Evolutionary conservation across 768 basidiomycete species (phyloP).

Genomic region (Serendipita indica): DNA sequence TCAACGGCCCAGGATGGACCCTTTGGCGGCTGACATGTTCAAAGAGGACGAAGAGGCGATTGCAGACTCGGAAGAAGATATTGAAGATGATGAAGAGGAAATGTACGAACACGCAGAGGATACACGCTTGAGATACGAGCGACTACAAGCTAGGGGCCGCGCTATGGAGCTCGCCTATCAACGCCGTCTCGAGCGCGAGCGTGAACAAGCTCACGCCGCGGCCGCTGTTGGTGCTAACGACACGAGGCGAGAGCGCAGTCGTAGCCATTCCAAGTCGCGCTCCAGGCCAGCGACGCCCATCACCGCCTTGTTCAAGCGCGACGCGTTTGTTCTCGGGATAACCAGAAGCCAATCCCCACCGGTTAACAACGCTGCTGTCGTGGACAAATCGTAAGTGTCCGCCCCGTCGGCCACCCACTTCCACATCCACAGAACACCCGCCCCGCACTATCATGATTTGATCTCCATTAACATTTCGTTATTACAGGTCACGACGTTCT

Average conservation of each 20-base stretch:
- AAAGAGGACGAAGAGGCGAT: neutral
- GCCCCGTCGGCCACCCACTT: neutral
- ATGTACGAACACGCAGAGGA: slow-evolving; percentile 1
- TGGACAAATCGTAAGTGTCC: neutral
- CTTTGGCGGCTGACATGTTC: too few relatives aligned
- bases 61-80: neutral
- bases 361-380: neutral
- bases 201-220: neutral
- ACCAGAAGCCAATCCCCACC: neutral
- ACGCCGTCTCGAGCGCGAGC: neutral
- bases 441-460: neutral
- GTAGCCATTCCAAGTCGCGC: slow-evolving; percentile 1
- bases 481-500: neutral
- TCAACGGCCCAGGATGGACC: too few relatives aligned
- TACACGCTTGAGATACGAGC: slow-evolving; percentile 8
- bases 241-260: neutral
- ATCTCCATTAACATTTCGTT: neutral
- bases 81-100: neutral
- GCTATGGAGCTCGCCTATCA: neutral
- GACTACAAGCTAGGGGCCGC: neutral
- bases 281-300: neutral
- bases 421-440: too few relatives aligned
- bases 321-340: neutral
- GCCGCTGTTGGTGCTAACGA: neutral
- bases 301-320: neutral